A percentile compares a stretch with the other conserved stretches of the same genome.
Evolutionary conservation across 495 filamentous ascomycete genomes (phyloP).

Genomic region (Podospora bellae-mahoneyi): DNA sequence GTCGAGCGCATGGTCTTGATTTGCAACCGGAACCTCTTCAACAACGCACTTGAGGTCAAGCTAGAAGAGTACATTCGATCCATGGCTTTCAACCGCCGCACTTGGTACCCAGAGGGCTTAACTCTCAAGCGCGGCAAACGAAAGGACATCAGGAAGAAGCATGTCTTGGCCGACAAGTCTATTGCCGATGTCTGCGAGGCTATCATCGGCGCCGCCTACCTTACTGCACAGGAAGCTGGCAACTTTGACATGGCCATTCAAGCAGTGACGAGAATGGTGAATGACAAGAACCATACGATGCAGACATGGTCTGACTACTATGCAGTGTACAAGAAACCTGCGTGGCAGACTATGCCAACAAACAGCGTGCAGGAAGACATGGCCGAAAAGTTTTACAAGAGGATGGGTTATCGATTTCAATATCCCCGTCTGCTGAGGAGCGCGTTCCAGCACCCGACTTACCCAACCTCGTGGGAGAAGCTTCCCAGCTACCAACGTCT

Average conservation of each 20-base stretch:
- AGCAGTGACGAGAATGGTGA: constrained; percentile 75
- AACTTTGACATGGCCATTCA: constrained; percentile 77
- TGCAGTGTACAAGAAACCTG: constrained; percentile 63
- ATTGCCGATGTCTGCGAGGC: constrained; percentile 98
- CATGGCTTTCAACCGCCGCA: constrained; percentile 70
- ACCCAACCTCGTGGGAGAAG: constrained; percentile 62
- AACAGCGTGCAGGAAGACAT: constrained; percentile 65
- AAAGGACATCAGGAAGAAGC: constrained; percentile 43
- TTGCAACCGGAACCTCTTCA: constrained; percentile 88
- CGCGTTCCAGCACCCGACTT: constrained; percentile 87
- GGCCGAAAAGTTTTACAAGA: constrained; percentile 58
- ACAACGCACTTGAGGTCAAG: constrained; percentile 63
- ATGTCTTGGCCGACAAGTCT: constrained; percentile 79
- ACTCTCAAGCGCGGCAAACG: constrained; percentile 49
- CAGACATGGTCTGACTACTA: constrained; percentile 68
- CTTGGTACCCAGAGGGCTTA: constrained; percentile 82
- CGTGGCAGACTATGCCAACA: constrained; percentile 61
- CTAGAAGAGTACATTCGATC: constrained; percentile 79
- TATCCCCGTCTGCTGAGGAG: constrained; percentile 74
- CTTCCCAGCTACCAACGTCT: constrained; percentile 89
- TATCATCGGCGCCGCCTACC: constrained; percentile 82
- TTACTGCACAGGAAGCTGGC: constrained; percentile 47
- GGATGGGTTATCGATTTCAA: constrained; percentile 75
- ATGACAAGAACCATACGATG: constrained; percentile 63
- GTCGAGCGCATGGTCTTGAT: constrained; percentile 86